Conservation (phyloP, 1,284 basidiomycete species). For the Retiboletus flavoniger region DNA sequence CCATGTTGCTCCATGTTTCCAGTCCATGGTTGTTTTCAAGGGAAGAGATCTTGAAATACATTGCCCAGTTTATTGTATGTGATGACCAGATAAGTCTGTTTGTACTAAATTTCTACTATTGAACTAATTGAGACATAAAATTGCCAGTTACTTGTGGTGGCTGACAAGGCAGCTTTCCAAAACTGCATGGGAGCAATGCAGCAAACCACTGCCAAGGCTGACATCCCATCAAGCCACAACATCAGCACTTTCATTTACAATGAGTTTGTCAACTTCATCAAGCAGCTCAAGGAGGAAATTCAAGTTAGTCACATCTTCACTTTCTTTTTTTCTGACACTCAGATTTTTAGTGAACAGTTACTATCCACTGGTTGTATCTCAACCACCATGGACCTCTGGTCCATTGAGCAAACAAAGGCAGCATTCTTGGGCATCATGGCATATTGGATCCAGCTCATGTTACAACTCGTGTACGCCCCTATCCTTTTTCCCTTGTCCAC, state of each 20-base stretch:
- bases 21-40: not conserved
- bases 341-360: not conserved
- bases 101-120: not conserved
- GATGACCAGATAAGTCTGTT: not conserved
- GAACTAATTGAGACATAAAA: not conserved
- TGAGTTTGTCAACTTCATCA: not conserved
- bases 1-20: not conserved
- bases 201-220: too few species aligned
- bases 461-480: too few species aligned
- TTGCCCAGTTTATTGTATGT: not conserved
- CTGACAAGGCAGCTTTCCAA: not conserved
- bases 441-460: not conserved
- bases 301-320: not conserved
- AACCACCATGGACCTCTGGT: too few species aligned
- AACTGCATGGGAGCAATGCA: too few species aligned
- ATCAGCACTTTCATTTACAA: not conserved
- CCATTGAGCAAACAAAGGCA: not conserved
- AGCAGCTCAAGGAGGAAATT: not conserved
- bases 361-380: not conserved
- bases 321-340: not conserved
- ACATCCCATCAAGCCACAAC: not conserved
- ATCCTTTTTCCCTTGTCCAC: too few species aligned
- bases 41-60: not conserved
- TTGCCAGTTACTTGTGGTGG: not conserved
- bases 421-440: not conserved